phyloP scores from a whole-genome alignment of 1,284 basidiomycete species.

The Apiotrichum domesticum region DNA sequence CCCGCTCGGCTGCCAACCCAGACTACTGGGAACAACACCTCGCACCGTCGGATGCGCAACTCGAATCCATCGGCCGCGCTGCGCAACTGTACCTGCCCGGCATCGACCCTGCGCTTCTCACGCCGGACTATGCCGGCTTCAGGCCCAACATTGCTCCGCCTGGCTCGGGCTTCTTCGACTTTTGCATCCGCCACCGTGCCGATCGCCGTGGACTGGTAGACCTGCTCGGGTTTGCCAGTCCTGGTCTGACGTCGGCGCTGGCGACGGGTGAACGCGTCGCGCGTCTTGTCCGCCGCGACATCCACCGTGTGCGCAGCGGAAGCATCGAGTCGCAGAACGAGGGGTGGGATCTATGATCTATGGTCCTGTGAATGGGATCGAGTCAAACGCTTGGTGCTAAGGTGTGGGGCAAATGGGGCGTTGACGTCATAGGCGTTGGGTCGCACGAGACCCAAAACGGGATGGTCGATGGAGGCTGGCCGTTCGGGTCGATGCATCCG shows the following conservation, averaged over 20 bases:
- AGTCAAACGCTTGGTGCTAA: no score
- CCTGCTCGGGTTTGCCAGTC: conserved; percentile 52
- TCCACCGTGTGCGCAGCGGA: conserved; percentile 28
- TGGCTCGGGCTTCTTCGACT: conserved; percentile 75
- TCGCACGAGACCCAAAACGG: no score
- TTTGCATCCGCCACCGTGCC: conserved; percentile 49
- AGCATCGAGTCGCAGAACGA: conserved; percentile 6
- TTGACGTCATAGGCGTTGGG: no score
- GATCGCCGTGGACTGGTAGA: conserved; percentile 44
- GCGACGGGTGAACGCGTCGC: conserved; percentile 51
- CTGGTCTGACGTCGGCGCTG: conserved; percentile 51
- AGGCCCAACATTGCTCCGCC: conserved; percentile 80
- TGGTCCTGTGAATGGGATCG: no score
- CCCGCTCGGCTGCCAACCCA: conserved; percentile 51
- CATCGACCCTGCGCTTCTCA: conserved; percentile 60
- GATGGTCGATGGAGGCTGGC: no score
- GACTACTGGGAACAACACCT: conserved; percentile 75
- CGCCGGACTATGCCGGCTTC: conserved; percentile 86
- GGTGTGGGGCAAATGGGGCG: no score
- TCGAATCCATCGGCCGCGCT: conserved; percentile 61
- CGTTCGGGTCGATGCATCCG: no score
- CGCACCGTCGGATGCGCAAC: conserved; percentile 59
- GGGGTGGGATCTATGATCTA: conserved; percentile 12
- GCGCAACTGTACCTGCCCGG: conserved; percentile 62
- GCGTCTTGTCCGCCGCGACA: conserved; percentile 42